Conservation (phyloP, 1,284 basidiomycete species). For the Peniophora sp. region DNA sequence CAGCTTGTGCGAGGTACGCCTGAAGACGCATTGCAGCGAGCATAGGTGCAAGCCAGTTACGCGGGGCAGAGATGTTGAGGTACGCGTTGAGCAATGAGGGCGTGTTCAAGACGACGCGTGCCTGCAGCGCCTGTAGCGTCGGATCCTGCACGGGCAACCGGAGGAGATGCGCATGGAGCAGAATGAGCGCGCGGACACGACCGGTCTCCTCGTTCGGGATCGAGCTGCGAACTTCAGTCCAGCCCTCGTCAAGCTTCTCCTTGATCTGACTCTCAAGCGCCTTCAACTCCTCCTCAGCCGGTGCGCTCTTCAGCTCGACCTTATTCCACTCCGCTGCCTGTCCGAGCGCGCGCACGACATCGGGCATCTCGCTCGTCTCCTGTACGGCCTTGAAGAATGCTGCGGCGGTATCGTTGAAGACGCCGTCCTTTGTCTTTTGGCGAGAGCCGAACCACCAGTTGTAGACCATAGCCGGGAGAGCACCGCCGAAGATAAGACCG, state of each 20-base stretch:
- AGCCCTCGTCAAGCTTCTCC: conserved; percentile 40
- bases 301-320: conserved; percentile 12
- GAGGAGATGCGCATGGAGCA: conserved; percentile 85
- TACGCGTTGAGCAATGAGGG: conserved; percentile 78
- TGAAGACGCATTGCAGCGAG: conserved; percentile 79
- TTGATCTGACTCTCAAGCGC: conserved; percentile 53
- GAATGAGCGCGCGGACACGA: conserved; percentile 50
- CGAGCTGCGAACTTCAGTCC: conserved; percentile 37
- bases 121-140: conserved; percentile 64
- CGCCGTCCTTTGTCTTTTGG: conserved; percentile 88
- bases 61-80: conserved; percentile 77
- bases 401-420: conserved; percentile 80
- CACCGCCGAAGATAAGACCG: conserved; percentile 80
- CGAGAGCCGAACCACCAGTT: conserved; percentile 96
- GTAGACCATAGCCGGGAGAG: conserved; percentile 76
- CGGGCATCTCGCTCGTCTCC: conserved; percentile 73
- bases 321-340: conserved; percentile 63
- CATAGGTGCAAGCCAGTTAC: conserved; percentile 88
- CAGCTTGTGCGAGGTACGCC: conserved; percentile 80
- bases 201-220: conserved; percentile 29
- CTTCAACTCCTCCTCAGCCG: conserved; percentile 36
- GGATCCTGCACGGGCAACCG: conserved; percentile 57
- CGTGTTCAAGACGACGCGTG: conserved; percentile 57
- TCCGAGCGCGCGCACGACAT: conserved; percentile 71
- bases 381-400: conserved; percentile 83